phyloP scores from a whole-genome alignment of 768 basidiomycete genomes.

The Rhodotorula kratochvilovae region DNA sequence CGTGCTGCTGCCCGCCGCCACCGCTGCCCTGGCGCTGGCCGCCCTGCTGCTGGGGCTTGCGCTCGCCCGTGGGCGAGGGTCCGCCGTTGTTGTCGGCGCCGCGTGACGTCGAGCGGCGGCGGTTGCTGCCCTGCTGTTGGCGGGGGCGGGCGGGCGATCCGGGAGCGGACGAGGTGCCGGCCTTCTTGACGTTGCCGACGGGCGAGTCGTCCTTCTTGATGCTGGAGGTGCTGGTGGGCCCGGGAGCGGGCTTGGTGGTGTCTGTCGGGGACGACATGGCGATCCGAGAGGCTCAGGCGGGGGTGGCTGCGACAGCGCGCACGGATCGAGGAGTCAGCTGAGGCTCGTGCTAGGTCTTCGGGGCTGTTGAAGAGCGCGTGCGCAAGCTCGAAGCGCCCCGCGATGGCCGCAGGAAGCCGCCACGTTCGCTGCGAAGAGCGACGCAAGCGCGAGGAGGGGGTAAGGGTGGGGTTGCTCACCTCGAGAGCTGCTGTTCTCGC shows the following conservation, averaged over 20 bases:
- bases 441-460: no score
- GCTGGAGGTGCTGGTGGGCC: background rate
- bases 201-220: background rate
- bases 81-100: background rate
- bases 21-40: background rate
- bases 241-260: background rate
- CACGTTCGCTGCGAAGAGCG: no score
- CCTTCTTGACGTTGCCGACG: background rate
- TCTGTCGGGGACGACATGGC: constrained; percentile 6
- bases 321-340: background rate
- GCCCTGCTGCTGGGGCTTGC: background rate
- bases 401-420: no score
- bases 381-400: no score
- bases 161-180: background rate
- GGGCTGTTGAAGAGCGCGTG: no score
- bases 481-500: no score
- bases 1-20: constrained; percentile 10
- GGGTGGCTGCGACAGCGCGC: background rate
- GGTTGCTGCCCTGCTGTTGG: background rate
- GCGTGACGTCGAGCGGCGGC: constrained; percentile 1
- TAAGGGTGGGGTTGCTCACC: no score
- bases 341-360: background rate
- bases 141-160: background rate
- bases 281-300: background rate
- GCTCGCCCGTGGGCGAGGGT: background rate